phyloP scores from a whole-genome alignment of 116 monocot species.

The Zostera marina region DNA sequence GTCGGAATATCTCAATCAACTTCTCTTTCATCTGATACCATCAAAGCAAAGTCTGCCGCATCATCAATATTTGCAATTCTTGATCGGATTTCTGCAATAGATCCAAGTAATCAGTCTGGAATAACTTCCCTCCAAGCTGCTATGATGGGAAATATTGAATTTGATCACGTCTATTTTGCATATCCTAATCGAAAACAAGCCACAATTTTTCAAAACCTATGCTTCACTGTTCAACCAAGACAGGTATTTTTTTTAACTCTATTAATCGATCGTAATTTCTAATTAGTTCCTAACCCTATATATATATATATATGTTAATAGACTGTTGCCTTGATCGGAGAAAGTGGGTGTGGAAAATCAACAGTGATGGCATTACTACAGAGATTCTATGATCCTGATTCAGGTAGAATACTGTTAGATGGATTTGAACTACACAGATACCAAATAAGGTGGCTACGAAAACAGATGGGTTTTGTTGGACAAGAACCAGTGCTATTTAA shows the following conservation, averaged over 20 bases:
- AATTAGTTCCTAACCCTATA: background rate
- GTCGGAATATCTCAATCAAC: constrained; percentile 44
- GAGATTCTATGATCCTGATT: constrained; percentile 45
- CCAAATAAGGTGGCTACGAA: constrained; percentile 35
- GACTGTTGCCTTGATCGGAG: constrained; percentile 49
- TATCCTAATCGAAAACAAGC: constrained; percentile 35
- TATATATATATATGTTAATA: constrained; percentile 3
- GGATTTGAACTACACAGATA: constrained; percentile 36
- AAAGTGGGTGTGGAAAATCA: constrained; percentile 61
- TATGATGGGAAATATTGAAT: constrained; percentile 40
- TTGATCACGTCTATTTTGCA: constrained; percentile 25
- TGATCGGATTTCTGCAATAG: constrained; percentile 30
- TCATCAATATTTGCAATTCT: constrained; percentile 33
- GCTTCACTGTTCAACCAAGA: constrained; percentile 29
- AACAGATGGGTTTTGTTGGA: constrained; percentile 55
- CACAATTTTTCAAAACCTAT: constrained; percentile 42
- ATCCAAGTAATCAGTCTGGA: constrained; percentile 30
- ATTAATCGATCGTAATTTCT: too few relatives aligned
- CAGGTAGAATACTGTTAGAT: constrained; percentile 37
- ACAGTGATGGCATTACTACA: constrained; percentile 45
- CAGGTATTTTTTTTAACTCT: too few relatives aligned
- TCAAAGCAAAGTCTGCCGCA: constrained; percentile 30
- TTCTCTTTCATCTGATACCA: constrained; percentile 25
- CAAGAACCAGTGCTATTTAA: constrained; percentile 54
- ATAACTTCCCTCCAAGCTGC: constrained; percentile 7